A percentile compares a stretch with the other conserved stretches of the same genome.
These are phyloP conservation scores for Cercospora zeina DNA, from an alignment of 2,329 filamentous ascomycete species.

Conservation along the genomic window DNA sequence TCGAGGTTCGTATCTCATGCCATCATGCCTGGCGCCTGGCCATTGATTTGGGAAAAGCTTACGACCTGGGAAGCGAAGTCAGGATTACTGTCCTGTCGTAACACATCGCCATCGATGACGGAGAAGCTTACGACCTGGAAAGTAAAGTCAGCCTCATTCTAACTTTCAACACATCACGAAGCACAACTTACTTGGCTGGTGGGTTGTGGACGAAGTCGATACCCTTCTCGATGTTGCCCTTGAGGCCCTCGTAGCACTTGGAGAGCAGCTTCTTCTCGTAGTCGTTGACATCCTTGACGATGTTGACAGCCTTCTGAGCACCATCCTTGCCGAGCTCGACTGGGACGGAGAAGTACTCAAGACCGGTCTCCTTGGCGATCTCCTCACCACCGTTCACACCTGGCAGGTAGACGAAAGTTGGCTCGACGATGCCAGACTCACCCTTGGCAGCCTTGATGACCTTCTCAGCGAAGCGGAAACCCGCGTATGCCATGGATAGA, in stretches of 20 bases:
- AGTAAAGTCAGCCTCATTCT: no score
- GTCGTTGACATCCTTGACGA: constrained; percentile 73
- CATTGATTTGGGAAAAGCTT: constrained; percentile 5
- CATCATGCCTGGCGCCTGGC: constrained; percentile 16
- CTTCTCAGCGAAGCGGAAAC: constrained; percentile 94
- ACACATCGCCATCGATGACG: not conserved
- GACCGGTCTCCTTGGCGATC: constrained; percentile 77
- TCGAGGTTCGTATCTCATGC: constrained; percentile 17
- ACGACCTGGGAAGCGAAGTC: constrained; percentile 6
- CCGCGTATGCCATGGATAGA: constrained; percentile 92
- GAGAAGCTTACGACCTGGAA: not conserved
- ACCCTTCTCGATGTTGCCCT: constrained; percentile 93
- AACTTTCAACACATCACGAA: no score
- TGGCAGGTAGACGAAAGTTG: constrained; percentile 91
- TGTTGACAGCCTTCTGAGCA: constrained; percentile 80
- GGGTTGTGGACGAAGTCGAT: constrained; percentile 84
- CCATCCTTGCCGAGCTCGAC: constrained; percentile 84
- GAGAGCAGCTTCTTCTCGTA: constrained; percentile 87
- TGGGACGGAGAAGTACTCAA: constrained; percentile 93
- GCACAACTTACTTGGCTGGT: constrained; percentile 71
- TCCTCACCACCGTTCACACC: constrained; percentile 85
- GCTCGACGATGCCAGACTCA: constrained; percentile 89
- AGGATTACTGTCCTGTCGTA: not conserved
- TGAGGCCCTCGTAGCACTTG: constrained; percentile 72
- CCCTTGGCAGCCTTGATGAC: constrained; percentile 85